Percentiles rank a stretch among this genome's conserved stretches.
Conservation (phyloP, 148 eudicot species). For the Arbutus unedo region DNA sequence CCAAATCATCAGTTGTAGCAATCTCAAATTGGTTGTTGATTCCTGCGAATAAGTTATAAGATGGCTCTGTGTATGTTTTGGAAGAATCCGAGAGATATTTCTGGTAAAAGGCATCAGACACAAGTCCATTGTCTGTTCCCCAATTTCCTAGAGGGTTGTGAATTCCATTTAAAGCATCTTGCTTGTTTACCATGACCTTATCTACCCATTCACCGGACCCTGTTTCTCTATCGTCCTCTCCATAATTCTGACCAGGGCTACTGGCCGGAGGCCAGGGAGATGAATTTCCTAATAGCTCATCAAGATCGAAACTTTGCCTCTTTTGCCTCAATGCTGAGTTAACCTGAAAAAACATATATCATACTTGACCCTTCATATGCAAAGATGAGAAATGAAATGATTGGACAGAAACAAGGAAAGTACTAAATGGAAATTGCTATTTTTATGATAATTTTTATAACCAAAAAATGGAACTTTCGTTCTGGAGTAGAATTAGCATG, state of each 20-base stretch:
- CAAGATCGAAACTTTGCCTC: constrained; percentile 76
- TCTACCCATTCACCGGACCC: constrained; percentile 95
- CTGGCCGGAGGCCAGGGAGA: constrained; percentile 85
- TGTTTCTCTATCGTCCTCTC: constrained; percentile 68
- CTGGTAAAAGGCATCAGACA: constrained; percentile 57
- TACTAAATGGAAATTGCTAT: background rate
- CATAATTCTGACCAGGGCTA: constrained; percentile 45
- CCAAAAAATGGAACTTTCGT: background rate
- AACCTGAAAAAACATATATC: constrained; percentile 36
- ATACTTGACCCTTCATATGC: background rate
- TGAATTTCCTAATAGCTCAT: constrained; percentile 75
- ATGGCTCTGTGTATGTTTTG: constrained; percentile 50
- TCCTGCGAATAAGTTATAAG: constrained; percentile 47
- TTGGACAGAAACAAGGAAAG: background rate
- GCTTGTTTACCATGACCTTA: constrained; percentile 96
- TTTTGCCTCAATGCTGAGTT: constrained; percentile 54
- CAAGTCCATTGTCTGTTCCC: constrained; percentile 47
- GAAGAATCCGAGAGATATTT: constrained; percentile 64
- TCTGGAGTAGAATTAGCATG: background rate
- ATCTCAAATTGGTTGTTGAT: constrained; percentile 54
- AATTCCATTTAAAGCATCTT: constrained; percentile 50
- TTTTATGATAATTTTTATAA: no score
- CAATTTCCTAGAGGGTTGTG: constrained; percentile 42
- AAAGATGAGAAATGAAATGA: background rate
- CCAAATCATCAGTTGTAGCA: constrained; percentile 62